A percentile compares a stretch with the other conserved stretches of the same genome.
Evolutionary conservation across 176 grass and related monocot genomes (phyloP).

Genomic region (Aegilops tauschii): DNA sequence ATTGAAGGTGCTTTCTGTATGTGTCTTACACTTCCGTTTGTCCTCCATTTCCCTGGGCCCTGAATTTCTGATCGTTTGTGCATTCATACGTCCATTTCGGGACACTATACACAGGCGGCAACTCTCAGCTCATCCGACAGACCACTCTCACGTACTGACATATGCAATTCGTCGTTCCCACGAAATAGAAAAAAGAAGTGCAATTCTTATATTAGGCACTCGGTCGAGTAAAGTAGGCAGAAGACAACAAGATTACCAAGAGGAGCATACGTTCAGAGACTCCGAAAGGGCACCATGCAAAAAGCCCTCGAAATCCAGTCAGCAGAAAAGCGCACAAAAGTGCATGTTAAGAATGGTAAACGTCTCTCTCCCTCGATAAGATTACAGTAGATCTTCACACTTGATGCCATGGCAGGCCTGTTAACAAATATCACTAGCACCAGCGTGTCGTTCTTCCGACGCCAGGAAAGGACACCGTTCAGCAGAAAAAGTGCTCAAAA

Average conservation of each 20-base stretch:
- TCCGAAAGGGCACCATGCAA: neutral
- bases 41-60: no score
- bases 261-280: neutral
- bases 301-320: neutral
- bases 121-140: neutral
- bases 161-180: neutral
- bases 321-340: neutral
- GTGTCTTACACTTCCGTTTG: neutral
- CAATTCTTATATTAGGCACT: neutral
- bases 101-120: neutral
- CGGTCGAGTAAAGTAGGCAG: neutral
- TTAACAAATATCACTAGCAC: neutral
- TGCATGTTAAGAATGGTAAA: neutral
- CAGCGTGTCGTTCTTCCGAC: neutral
- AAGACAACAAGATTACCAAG: neutral
- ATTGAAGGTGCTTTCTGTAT: no score
- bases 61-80: neutral
- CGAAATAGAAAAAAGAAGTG: neutral
- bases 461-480: neutral
- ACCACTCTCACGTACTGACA: neutral
- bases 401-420: neutral
- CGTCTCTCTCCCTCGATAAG: neutral
- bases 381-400: neutral
- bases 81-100: neutral
- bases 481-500: neutral